Percentiles rank a stretch among this genome's conserved stretches.
Conservation (phyloP, 192 early-diverging fungal genomes). For the Globomyces pollinis-pini region DNA sequence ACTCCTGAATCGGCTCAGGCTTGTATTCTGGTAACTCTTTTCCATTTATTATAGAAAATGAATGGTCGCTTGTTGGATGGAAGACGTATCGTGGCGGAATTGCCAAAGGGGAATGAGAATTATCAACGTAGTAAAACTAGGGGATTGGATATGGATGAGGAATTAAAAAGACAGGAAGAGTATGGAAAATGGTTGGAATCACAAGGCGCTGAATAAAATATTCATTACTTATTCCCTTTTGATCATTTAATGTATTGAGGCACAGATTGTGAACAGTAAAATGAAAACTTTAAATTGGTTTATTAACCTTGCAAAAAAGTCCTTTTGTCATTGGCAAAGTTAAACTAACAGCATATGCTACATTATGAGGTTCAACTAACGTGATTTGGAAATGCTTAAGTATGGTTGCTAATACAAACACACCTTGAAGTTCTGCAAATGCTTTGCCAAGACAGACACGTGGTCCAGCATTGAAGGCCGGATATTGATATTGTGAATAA, state of each 20-base stretch:
- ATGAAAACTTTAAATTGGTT: too few relatives aligned
- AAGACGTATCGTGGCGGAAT: slow-evolving; percentile 62
- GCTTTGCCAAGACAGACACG: slow-evolving; percentile 27
- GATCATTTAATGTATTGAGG: too few relatives aligned
- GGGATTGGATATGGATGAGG: slow-evolving; percentile 59
- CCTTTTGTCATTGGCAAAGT: slow-evolving; percentile 3
- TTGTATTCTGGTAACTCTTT: slow-evolving; percentile 74
- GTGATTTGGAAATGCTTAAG: slow-evolving; percentile 15
- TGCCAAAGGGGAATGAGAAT: slow-evolving; percentile 77
- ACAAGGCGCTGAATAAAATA: slow-evolving; percentile 14
- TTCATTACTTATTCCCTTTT: not conserved
- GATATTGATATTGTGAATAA: slow-evolving; percentile 25
- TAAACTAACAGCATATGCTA: not conserved
- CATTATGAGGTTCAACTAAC: not conserved
- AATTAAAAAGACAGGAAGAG: slow-evolving; percentile 67
- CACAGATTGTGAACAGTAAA: too few relatives aligned
- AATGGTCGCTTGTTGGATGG: slow-evolving; percentile 88
- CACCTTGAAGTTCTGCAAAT: slow-evolving; percentile 29
- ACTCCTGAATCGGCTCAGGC: slow-evolving; percentile 66
- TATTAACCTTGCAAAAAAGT: not conserved
- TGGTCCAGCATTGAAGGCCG: slow-evolving; percentile 31
- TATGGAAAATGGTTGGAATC: slow-evolving; percentile 88
- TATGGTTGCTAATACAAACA: slow-evolving; percentile 17
- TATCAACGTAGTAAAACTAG: slow-evolving; percentile 61
- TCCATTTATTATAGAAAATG: slow-evolving; percentile 60